Conservation (phyloP, 2,329 filamentous ascomycete species). For the Iodosphaeria phyllophila region DNA sequence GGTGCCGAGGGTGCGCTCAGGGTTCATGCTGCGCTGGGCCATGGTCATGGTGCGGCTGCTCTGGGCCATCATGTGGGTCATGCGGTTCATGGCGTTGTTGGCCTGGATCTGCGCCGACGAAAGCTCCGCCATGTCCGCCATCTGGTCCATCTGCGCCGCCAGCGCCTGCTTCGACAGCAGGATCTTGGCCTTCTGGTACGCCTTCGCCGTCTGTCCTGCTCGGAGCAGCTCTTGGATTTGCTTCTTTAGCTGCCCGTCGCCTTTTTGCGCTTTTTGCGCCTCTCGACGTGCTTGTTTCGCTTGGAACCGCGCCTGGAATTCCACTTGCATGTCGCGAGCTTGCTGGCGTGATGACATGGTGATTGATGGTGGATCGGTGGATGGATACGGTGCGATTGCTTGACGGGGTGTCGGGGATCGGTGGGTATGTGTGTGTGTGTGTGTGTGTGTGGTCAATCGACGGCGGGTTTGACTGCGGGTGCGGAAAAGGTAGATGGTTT, state of each 20-base stretch:
- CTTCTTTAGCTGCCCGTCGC: conserved; percentile 40
- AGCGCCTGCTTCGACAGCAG: conserved; percentile 42
- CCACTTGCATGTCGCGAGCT: conserved; percentile 41
- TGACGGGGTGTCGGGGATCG: too few relatives aligned
- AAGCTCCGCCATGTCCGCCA: conserved; percentile 44
- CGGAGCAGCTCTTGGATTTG: conserved; percentile 44
- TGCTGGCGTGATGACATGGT: conserved; percentile 40
- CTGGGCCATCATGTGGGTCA: conserved; percentile 44
- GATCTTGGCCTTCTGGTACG: conserved; percentile 44
- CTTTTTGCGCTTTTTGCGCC: conserved; percentile 39
- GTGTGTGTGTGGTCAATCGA: neutral
- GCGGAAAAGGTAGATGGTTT: too few relatives aligned
- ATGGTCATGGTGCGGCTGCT: conserved; percentile 38
- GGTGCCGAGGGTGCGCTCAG: conserved; percentile 40
- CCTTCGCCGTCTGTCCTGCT: conserved; percentile 43
- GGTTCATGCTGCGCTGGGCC: conserved; percentile 38
- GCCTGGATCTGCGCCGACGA: conserved; percentile 42
- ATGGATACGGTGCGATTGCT: neutral
- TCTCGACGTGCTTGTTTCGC: conserved; percentile 43
- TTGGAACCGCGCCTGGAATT: conserved; percentile 45
- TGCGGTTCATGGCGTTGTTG: conserved; percentile 46
- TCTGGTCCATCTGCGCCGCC: conserved; percentile 43
- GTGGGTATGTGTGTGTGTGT: neutral
- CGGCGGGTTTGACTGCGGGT: neutral
- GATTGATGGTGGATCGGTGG: conserved; percentile 3